phyloP scores from a whole-genome alignment of 225 moss, liverwort and hornwort genomes.

The Straminergon stramineum region DNA sequence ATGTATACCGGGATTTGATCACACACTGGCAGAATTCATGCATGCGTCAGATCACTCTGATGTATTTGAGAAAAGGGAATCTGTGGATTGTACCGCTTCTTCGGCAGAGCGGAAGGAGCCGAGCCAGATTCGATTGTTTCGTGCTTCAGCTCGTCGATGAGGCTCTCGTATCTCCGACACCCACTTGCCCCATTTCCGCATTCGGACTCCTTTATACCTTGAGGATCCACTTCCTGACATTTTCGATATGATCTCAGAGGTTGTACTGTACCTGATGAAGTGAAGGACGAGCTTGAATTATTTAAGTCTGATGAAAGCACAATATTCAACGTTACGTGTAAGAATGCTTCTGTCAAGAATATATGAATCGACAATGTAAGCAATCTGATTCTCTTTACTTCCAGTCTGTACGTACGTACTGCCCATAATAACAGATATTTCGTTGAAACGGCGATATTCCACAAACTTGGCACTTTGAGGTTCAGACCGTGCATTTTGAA shows the following conservation, averaged over 20 bases:
- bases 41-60: neutral
- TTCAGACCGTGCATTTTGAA: too few species aligned
- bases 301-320: neutral
- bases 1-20: neutral
- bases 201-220: constrained; percentile 15
- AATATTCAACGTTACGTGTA: neutral
- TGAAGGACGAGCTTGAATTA: neutral
- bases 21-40: neutral
- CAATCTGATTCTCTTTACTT: neutral
- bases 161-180: constrained; percentile 35
- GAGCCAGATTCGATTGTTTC: constrained; percentile 28
- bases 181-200: constrained; percentile 30
- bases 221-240: constrained; percentile 19
- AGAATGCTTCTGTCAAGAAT: neutral
- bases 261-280: neutral
- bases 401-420: neutral
- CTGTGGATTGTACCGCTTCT: constrained; percentile 14
- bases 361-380: neutral
- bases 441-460: too few species aligned
- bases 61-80: neutral
- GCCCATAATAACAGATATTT: too few species aligned
- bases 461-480: too few species aligned
- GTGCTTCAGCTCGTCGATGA: neutral
- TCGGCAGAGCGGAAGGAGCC: constrained; percentile 34
- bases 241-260: neutral